A percentile compares a stretch with the other conserved stretches of the same genome.
phyloP scores from a whole-genome alignment of 768 basidiomycete species.

The Postia placenta region DNA sequence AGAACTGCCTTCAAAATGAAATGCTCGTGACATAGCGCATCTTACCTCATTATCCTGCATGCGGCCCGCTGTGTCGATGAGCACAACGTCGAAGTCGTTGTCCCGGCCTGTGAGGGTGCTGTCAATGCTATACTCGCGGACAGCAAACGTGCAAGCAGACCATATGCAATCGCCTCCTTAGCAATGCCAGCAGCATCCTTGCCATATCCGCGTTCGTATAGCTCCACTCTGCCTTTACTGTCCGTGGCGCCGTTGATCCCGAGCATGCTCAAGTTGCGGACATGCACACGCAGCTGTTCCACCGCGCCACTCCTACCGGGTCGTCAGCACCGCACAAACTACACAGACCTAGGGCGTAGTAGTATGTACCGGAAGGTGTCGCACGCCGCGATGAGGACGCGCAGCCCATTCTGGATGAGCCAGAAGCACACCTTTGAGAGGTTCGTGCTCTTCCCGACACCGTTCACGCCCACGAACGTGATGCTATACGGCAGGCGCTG shows the following conservation, averaged over 20 bases:
- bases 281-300: slow-evolving; percentile 95
- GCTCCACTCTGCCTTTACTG: slow-evolving; percentile 77
- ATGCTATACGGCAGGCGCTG: slow-evolving; percentile 86
- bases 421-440: slow-evolving; percentile 98
- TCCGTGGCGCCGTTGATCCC: slow-evolving; percentile 57
- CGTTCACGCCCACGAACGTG: slow-evolving; percentile 97
- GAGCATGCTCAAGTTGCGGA: slow-evolving; percentile 87
- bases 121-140: too few relatives aligned
- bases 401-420: slow-evolving; percentile 91
- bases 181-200: slow-evolving; percentile 99
- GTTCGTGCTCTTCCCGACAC: slow-evolving; percentile 98
- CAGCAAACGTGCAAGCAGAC: slow-evolving; percentile 38
- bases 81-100: slow-evolving; percentile 90
- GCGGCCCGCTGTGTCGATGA: slow-evolving; percentile 96
- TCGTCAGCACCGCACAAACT: neutral
- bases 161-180: slow-evolving; percentile 88
- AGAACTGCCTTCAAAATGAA: neutral
- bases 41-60: slow-evolving; percentile 99
- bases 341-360: neutral
- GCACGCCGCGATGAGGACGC: slow-evolving; percentile 95
- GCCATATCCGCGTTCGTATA: slow-evolving; percentile 95
- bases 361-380: slow-evolving; percentile 82
- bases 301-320: slow-evolving; percentile 82
- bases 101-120: slow-evolving; percentile 65
- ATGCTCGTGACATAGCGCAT: neutral